phyloP scores from a whole-genome alignment of 495 filamentous ascomycete species.

The Achaetomiella virescens region DNA sequence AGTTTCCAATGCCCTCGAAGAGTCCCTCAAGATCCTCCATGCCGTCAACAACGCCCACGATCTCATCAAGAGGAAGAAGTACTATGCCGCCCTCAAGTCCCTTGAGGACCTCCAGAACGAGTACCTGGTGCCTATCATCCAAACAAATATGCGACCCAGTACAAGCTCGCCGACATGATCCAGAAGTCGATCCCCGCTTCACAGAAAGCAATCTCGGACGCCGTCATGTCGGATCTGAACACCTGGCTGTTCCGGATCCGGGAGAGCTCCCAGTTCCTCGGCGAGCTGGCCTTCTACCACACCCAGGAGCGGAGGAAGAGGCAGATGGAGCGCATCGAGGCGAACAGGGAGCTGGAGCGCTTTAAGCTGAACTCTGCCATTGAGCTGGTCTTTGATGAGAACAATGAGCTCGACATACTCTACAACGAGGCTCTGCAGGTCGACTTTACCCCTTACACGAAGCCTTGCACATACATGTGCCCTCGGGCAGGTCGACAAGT shows the following conservation, averaged over 20 bases:
- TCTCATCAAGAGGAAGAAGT: conserved; percentile 80
- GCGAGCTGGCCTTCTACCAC: conserved; percentile 95
- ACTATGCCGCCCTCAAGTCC: conserved; percentile 89
- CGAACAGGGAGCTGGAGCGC: conserved; percentile 60
- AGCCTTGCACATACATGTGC: conserved; percentile 92
- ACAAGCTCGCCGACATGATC: conserved; percentile 93
- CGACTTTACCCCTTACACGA: conserved; percentile 95
- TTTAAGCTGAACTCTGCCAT: conserved; percentile 96
- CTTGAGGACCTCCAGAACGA: conserved; percentile 95
- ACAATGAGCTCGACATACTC: conserved; percentile 88
- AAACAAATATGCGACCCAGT: conserved; percentile 80
- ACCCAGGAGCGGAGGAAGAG: conserved; percentile 80
- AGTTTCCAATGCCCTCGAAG: conserved; percentile 78
- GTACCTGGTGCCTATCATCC: conserved; percentile 59
- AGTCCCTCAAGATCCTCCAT: conserved; percentile 85
- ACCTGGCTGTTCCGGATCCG: conserved; percentile 96
- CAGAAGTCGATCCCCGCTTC: conserved; percentile 90
- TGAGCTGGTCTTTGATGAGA: conserved; percentile 90
- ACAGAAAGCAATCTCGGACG: conserved; percentile 86
- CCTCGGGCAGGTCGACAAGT: conserved; percentile 84
- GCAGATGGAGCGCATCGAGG: conserved; percentile 72
- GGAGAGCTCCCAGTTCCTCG: conserved; percentile 90
- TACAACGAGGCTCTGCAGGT: conserved; percentile 91
- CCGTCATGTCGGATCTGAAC: conserved; percentile 94
- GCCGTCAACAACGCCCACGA: conserved; percentile 94